Evolutionary conservation across 495 filamentous ascomycete genomes (phyloP).

Genomic region (Aspergillus conjunctus): DNA sequence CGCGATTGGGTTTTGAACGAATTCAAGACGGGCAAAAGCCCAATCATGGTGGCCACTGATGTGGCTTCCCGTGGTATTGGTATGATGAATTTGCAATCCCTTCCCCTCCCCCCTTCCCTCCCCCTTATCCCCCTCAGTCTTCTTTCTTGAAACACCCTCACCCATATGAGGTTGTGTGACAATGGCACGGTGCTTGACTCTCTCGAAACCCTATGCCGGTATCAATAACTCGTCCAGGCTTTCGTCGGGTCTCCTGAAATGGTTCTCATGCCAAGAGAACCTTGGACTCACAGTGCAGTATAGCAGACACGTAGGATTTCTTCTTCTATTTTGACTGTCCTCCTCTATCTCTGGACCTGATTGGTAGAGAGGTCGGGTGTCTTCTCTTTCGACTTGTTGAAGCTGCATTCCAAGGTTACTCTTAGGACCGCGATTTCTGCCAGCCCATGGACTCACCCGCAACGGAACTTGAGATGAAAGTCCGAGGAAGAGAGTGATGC

Average conservation of each 20-base stretch:
- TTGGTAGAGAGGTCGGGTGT: slow-evolving; percentile 77
- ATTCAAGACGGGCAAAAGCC: slow-evolving; percentile 94
- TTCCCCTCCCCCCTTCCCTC: slow-evolving; percentile 48
- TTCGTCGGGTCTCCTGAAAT: slow-evolving; percentile 67
- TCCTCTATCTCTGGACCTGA: slow-evolving; percentile 69
- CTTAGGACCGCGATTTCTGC: slow-evolving; percentile 74
- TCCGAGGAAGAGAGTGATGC: slow-evolving; percentile 70
- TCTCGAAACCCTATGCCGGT: slow-evolving; percentile 70
- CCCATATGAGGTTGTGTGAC: slow-evolving; percentile 64
- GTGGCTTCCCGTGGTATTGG: slow-evolving; percentile 97
- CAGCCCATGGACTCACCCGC: slow-evolving; percentile 51
- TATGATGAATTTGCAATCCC: slow-evolving; percentile 77
- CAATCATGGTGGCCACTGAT: slow-evolving; percentile 92
- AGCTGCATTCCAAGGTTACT: slow-evolving; percentile 69
- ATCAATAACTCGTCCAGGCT: slow-evolving; percentile 82
- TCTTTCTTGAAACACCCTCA: slow-evolving; percentile 40
- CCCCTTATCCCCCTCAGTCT: slow-evolving; percentile 34
- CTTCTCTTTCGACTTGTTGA: slow-evolving; percentile 69
- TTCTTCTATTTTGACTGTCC: slow-evolving; percentile 62
- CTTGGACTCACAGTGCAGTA: slow-evolving; percentile 85
- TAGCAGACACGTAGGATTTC: slow-evolving; percentile 55
- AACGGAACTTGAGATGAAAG: slow-evolving; percentile 59
- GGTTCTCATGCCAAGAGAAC: slow-evolving; percentile 74
- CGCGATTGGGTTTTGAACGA: slow-evolving; percentile 99
- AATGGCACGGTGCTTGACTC: slow-evolving; percentile 86